A percentile compares a stretch with the other conserved stretches of the same genome.
Conservation (phyloP, 257 asterid species). For the Catharanthus roseus region DNA sequence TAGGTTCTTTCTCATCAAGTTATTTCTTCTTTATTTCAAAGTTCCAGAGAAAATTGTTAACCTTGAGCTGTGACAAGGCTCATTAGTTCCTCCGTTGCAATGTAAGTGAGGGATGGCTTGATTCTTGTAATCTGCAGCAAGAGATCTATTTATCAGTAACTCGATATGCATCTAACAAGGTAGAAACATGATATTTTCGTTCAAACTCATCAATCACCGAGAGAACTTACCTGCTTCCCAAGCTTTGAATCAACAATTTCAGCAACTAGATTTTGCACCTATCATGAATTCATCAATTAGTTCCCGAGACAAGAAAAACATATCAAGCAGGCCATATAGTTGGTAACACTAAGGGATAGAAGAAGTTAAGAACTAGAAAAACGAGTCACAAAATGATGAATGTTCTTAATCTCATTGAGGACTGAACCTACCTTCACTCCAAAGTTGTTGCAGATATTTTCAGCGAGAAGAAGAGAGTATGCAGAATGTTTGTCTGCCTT, state of each 20-base stretch:
- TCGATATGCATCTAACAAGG: background rate
- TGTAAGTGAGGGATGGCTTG: conserved; percentile 77
- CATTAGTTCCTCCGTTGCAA: conserved; percentile 95
- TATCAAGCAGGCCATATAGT: background rate
- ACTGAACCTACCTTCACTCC: conserved; percentile 62
- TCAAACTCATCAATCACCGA: conserved; percentile 3
- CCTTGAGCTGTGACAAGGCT: conserved; percentile 99
- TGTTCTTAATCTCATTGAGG: too few relatives aligned
- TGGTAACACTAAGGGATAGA: background rate
- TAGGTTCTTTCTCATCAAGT: background rate
- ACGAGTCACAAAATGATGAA: background rate
- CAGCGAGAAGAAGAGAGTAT: conserved; percentile 92
- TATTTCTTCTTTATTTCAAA: background rate
- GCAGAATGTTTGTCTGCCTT: conserved; percentile 93
- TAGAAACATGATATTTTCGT: background rate
- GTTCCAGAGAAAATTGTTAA: conserved; percentile 9
- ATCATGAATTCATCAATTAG: conserved; percentile 19
- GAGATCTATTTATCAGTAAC: conserved; percentile 5
- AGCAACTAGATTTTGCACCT: conserved; percentile 93
- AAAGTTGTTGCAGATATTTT: conserved; percentile 65
- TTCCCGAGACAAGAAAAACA: background rate
- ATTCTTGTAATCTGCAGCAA: conserved; percentile 61
- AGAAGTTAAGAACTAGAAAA: background rate
- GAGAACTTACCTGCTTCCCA: conserved; percentile 72
- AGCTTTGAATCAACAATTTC: conserved; percentile 85